These are phyloP conservation scores for Beauveria sp. DNA, from an alignment of 2,329 filamentous ascomycete genomes.

Conservation along the genomic window DNA sequence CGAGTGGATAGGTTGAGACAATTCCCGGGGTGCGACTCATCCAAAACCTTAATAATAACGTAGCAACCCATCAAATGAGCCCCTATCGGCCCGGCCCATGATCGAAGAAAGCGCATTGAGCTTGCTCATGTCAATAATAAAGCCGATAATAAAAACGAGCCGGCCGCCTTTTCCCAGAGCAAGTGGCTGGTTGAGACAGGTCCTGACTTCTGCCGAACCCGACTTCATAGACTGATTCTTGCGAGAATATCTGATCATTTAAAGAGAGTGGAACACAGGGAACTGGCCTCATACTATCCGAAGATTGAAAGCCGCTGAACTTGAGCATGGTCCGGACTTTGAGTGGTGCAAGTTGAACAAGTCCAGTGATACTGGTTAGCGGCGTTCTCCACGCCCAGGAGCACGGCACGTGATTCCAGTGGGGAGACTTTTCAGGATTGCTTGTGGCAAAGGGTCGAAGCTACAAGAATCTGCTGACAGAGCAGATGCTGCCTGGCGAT, in stretches of 20 bases:
- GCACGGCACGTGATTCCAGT: not conserved
- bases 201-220: too few species aligned
- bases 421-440: not conserved
- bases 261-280: too few species aligned
- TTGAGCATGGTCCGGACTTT: too few species aligned
- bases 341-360: not conserved
- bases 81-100: not conserved
- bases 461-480: constrained; percentile 6
- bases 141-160: too few species aligned
- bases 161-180: too few species aligned
- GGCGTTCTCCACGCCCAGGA: not conserved
- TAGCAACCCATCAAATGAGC: not conserved
- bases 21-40: not conserved
- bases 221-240: too few species aligned
- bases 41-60: not conserved
- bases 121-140: too few species aligned
- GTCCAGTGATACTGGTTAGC: not conserved
- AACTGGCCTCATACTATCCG: too few species aligned
- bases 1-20: not conserved
- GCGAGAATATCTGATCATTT: too few species aligned
- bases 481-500: not conserved
- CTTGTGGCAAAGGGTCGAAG: constrained; percentile 8
- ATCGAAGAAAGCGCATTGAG: too few species aligned
- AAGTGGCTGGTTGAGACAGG: too few species aligned
- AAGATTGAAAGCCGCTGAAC: not conserved